Evolutionary conservation across 805 yeast genomes (phyloP).

Genomic region (Starmerella vaccinii): DNA sequence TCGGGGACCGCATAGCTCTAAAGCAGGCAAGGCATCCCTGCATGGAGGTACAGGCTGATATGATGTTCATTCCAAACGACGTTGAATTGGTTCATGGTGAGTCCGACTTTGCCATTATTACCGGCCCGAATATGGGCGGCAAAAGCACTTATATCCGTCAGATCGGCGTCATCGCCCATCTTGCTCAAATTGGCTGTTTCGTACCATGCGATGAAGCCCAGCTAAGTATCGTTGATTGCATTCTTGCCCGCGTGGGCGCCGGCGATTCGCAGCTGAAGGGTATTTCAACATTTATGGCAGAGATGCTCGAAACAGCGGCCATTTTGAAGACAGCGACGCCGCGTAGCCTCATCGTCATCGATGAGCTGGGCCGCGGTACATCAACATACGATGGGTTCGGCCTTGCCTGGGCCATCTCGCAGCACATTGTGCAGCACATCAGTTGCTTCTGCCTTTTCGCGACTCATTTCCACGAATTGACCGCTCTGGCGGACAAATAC

Average conservation of each 20-base stretch:
- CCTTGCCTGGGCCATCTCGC: constrained; percentile 92
- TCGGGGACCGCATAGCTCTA: constrained; percentile 46
- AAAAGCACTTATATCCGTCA: constrained; percentile 73
- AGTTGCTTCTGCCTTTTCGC: constrained; percentile 83
- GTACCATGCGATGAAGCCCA: constrained; percentile 73
- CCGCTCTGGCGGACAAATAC: constrained; percentile 56
- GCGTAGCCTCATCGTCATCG: constrained; percentile 76
- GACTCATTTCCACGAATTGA: constrained; percentile 94
- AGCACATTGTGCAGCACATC: constrained; percentile 60
- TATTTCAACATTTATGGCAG: constrained; percentile 92
- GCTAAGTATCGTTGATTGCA: constrained; percentile 76
- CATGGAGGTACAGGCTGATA: constrained; percentile 81
- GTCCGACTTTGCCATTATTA: constrained; percentile 68
- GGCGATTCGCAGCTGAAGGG: constrained; percentile 97
- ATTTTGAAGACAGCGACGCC: constrained; percentile 69
- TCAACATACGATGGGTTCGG: constrained; percentile 96
- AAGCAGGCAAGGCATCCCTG: constrained; percentile 90
- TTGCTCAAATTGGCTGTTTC: constrained; percentile 71
- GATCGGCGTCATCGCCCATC: constrained; percentile 55
- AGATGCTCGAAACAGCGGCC: constrained; percentile 88
- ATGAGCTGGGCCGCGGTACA: constrained; percentile 93
- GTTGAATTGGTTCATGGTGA: constrained; percentile 48
- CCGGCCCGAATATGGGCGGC: constrained; percentile 89
- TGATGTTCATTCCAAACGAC: constrained; percentile 86
- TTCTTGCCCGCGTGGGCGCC: constrained; percentile 95